phyloP scores from a whole-genome alignment of 495 filamentous ascomycete genomes.

The Penicillium soppii region DNA sequence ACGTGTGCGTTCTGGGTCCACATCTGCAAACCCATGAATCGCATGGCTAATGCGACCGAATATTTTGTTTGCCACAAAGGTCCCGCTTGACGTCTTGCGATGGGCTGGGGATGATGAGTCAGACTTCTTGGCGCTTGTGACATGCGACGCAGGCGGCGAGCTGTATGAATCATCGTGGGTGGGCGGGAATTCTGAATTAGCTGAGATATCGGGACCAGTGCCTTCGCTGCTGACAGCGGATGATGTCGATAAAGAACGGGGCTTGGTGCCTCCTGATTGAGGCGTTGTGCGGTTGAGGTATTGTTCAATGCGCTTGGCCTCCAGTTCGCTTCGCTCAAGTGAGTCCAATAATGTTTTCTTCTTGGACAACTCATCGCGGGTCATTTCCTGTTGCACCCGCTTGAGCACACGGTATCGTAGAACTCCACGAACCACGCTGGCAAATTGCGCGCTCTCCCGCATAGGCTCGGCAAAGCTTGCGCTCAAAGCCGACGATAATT shows the following conservation, averaged over 20 bases:
- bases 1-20: conserved; percentile 88
- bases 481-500: conserved; percentile 77
- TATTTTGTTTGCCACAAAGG: conserved; percentile 87
- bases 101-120: conserved; percentile 46
- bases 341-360: conserved; percentile 77
- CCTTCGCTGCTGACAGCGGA: conserved; percentile 48
- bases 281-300: conserved; percentile 73
- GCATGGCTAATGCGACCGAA: conserved; percentile 94
- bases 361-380: conserved; percentile 80
- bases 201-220: conserved; percentile 61
- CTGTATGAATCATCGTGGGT: conserved; percentile 70
- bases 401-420: conserved; percentile 87
- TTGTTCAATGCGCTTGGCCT: conserved; percentile 88
- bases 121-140: conserved; percentile 28
- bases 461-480: conserved; percentile 95
- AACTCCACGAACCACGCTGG: conserved; percentile 86
- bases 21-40: conserved; percentile 91
- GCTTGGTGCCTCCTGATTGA: conserved; percentile 41
- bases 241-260: conserved; percentile 64
- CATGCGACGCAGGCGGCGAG: conserved; percentile 57
- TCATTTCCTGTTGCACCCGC: conserved; percentile 96
- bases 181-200: conserved; percentile 91
- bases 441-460: conserved; percentile 95
- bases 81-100: conserved; percentile 72
- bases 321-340: conserved; percentile 83